These are phyloP conservation scores for Cladophialophora psammophila DNA, from an alignment of 2,329 filamentous ascomycete genomes.

Conservation along the genomic window DNA sequence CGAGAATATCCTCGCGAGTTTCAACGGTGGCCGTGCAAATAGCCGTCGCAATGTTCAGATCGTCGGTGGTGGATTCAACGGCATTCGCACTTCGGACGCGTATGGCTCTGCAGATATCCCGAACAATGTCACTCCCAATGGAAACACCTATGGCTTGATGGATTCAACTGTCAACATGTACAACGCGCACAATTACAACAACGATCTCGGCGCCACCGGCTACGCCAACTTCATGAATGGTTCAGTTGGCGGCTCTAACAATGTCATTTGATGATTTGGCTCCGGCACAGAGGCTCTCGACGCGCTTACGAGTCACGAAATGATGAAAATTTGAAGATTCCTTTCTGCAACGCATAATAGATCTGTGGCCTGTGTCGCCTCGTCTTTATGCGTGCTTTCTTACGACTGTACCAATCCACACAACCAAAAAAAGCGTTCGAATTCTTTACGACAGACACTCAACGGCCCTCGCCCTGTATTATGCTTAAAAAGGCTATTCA, in stretches of 20 bases:
- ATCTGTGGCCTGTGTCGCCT: constrained; percentile 14
- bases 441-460: constrained; percentile 30
- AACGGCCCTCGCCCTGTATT: constrained; percentile 36
- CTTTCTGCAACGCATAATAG: constrained; percentile 30
- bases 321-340: constrained; percentile 33
- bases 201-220: constrained; percentile 31
- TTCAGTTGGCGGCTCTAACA: constrained; percentile 27
- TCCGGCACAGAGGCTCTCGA: constrained; percentile 19
- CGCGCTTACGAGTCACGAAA: constrained; percentile 37
- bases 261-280: constrained; percentile 30
- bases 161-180: constrained; percentile 33
- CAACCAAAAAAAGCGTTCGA: constrained; percentile 26
- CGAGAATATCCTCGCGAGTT: constrained; percentile 47
- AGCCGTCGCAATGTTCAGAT: constrained; percentile 42
- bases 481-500: constrained; percentile 28
- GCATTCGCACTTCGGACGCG: constrained; percentile 26
- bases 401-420: constrained; percentile 35
- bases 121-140: constrained; percentile 28
- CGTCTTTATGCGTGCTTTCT: constrained; percentile 19
- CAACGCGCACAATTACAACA: constrained; percentile 33
- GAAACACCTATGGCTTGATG: constrained; percentile 30
- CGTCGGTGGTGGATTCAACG: constrained; percentile 41
- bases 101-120: constrained; percentile 23
- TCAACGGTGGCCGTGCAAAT: constrained; percentile 40
- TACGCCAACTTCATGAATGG: constrained; percentile 34